Evolutionary conservation across 305 asterid species (phyloP).

Genomic region (Solanum hybrid): DNA sequence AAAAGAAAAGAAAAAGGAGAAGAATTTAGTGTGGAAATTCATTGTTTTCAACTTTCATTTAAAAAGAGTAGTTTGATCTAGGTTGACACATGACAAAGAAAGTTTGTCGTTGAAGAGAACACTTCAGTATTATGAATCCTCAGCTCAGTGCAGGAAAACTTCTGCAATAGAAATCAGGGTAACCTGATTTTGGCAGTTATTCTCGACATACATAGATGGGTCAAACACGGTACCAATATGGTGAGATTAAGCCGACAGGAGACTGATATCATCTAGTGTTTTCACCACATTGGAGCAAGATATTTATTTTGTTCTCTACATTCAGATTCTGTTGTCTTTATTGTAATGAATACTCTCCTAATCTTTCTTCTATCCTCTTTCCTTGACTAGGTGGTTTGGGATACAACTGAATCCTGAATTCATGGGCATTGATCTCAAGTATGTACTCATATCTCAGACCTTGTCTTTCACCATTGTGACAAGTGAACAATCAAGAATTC

Average conservation of each 20-base stretch:
- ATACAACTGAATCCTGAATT: slow-evolving; percentile 87
- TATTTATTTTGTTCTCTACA: background rate
- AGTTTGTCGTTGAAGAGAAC: background rate
- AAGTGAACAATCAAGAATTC: background rate
- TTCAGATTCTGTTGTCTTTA: background rate
- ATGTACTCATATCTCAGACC: slow-evolving; percentile 15
- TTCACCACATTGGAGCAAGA: background rate
- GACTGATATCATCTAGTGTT: background rate
- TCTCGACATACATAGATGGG: background rate
- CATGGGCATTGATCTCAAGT: slow-evolving; percentile 97
- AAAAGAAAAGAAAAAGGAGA: background rate
- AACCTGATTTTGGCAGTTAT: background rate
- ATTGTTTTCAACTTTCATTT: background rate
- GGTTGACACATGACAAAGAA: background rate
- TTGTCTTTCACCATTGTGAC: background rate
- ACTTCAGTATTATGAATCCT: background rate
- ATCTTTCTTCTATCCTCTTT: slow-evolving; percentile 14
- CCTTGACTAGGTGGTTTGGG: slow-evolving; percentile 82
- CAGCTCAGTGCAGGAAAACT: background rate
- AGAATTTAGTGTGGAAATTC: background rate
- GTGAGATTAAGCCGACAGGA: background rate
- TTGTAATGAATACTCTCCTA: slow-evolving; percentile 5
- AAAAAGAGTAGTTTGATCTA: background rate
- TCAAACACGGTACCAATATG: background rate
- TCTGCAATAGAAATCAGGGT: background rate